Evolutionary conservation across 1,284 basidiomycete species (phyloP), one percentile per base, ranked within the genome.

Genomic region (Cutaneotrichosporon sp.): DNA sequence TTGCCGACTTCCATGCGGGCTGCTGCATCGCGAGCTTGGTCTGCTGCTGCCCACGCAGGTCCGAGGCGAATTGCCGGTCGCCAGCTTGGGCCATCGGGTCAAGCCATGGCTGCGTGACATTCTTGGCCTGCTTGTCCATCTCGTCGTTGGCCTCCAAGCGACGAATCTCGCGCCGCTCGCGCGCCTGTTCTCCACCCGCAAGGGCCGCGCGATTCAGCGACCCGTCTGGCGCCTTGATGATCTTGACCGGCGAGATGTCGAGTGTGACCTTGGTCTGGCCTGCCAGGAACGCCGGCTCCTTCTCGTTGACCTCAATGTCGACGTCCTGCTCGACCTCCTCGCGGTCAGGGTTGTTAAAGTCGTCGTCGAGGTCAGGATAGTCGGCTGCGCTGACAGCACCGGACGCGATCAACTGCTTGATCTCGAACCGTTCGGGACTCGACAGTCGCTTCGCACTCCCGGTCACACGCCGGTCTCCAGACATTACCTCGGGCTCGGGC

Each of bases 381-480:
- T 99, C 97, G 13, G 92, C 89, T 8, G 95, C 90, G 71, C 90
- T 89, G 55, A 97, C 87, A 6, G 89, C 91, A 56, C 97, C 97
- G 49, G 93, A 97, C 0, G 97, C 92, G 67, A 99, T 97, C 65
- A 99, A 87, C 79, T 99, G 97, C 79, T 98, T 97, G 80, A 99
- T 92, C 82, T 99, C 97, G 92, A 96, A 99, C 26, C 97, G 87
- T 80, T 99, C 97, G 0, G 97, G 97, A 31, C 92, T 95, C 1
- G 96, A 96, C 62, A 99, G 82, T 18, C 97, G 87, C 77, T 96
- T 96, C 1, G 92, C 92, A 60, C 76, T 52, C 88, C 83, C 58
- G 6, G 36, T 30, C 21, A 38, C 36, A 86, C 90, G 62, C 88
- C 82, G 56, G 86, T 86, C 72, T 89, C 93, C 63, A 87, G 79